A percentile compares a stretch with the other conserved stretches of the same genome.
Conservation (phyloP, 2,329 filamentous ascomycete genomes). For the Hawksworthiomyces lignivorus region DNA sequence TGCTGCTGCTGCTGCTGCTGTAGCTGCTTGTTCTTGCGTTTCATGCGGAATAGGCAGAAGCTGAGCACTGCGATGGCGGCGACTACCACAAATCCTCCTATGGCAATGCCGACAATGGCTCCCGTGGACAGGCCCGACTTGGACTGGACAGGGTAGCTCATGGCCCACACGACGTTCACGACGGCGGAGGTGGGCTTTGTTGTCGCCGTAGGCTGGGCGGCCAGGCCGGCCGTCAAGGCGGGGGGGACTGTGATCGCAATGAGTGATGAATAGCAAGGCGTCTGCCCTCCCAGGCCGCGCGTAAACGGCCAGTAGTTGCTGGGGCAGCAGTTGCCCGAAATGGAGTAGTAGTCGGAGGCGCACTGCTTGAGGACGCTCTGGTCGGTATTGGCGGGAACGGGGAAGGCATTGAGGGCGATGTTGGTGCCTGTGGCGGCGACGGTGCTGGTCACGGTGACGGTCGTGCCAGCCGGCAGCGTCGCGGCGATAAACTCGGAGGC, state of each 20-base stretch:
- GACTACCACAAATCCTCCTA: conserved; percentile 29
- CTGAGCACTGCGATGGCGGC: conserved; percentile 14
- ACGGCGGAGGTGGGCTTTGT: conserved; percentile 20
- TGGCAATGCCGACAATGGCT: conserved; percentile 38
- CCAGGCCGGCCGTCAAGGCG: conserved; percentile 15
- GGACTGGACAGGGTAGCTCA: conserved; percentile 18
- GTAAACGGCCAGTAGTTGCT: conserved; percentile 21
- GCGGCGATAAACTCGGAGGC: conserved; percentile 8
- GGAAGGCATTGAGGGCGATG: conserved; percentile 12
- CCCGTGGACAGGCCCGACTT: conserved; percentile 29
- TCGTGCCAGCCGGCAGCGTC: conserved; percentile 8
- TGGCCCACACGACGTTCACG: conserved; percentile 22
- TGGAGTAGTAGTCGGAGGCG: conserved; percentile 21
- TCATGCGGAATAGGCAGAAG: conserved; percentile 14
- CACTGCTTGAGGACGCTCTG: conserved; percentile 14
- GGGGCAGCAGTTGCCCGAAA: conserved; percentile 21
- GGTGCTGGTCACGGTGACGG: conserved; percentile 7
- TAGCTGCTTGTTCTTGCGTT: conserved; percentile 16
- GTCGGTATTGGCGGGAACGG: conserved; percentile 12
- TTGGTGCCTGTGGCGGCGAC: conserved; percentile 5
- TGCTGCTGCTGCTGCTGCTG: conserved; percentile 4
- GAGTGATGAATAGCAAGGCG: conserved; percentile 21
- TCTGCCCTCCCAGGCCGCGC: conserved; percentile 19
- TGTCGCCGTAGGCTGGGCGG: conserved; percentile 14
- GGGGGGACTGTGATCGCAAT: conserved; percentile 11